These are phyloP conservation scores for Aquilaria malaccensis DNA, from an alignment of 345 rosid genomes.

Conservation along the genomic window DNA sequence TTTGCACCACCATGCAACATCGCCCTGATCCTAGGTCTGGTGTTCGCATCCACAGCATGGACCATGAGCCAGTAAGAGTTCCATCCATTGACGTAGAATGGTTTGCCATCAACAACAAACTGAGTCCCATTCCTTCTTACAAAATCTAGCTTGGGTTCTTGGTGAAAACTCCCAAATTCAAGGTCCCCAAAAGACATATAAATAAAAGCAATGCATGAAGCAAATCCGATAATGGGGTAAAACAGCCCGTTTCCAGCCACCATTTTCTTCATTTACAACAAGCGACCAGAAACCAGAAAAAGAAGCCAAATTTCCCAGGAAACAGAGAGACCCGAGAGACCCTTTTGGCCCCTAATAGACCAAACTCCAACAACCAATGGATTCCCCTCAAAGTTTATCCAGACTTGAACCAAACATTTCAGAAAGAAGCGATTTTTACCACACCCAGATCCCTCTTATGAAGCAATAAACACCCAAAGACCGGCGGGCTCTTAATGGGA, in stretches of 20 bases:
- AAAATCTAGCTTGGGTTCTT: conserved; percentile 37
- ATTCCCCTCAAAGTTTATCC: conserved; percentile 12
- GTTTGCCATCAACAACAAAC: conserved; percentile 57
- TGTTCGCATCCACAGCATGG: conserved; percentile 61
- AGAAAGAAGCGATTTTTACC: conserved; percentile 5
- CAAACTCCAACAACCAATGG: conserved; percentile 9
- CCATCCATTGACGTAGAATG: conserved; percentile 79
- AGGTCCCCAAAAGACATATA: conserved; percentile 72
- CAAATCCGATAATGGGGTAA: conserved; percentile 72
- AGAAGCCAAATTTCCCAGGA: conserved; percentile 10
- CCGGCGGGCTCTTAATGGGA: too few relatives aligned
- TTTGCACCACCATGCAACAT: conserved; percentile 76
- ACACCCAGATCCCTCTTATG: conserved; percentile 20
- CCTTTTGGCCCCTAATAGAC: conserved; percentile 20
- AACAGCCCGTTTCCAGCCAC: conserved; percentile 50
- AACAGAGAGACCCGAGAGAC: background rate
- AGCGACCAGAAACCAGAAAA: conserved; percentile 11
- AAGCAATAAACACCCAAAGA: conserved; percentile 2
- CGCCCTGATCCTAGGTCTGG: conserved; percentile 48
- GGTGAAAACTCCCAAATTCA: conserved; percentile 22
- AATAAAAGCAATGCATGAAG: conserved; percentile 63
- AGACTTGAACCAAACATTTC: conserved; percentile 11
- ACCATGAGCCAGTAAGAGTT: conserved; percentile 97
- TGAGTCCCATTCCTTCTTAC: conserved; percentile 68
- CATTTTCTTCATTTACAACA: conserved; percentile 27